phyloP scores from a whole-genome alignment of 495 filamentous ascomycete genomes.

The Aspergillus biplanus region DNA sequence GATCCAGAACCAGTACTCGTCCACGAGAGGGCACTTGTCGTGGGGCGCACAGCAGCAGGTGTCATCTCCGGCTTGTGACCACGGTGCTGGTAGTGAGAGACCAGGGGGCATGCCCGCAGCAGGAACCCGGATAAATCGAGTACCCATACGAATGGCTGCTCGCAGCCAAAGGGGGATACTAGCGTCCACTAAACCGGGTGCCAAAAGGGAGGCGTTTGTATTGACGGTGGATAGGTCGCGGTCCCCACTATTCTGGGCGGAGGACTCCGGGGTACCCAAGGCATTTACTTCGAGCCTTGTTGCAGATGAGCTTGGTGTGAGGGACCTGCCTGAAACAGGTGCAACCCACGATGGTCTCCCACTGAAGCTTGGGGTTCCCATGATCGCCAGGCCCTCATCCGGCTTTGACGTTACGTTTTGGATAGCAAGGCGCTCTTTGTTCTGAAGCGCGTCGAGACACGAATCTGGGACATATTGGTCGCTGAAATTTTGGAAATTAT shows the following conservation, averaged over 20 bases:
- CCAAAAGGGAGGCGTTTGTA: not conserved
- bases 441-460: not conserved
- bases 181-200: too few species aligned
- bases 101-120: not conserved
- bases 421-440: not conserved
- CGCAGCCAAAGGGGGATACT: not conserved
- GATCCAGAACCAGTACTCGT: not conserved
- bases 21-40: not conserved
- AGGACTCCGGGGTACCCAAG: too few species aligned
- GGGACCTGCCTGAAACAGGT: too few species aligned
- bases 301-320: too few species aligned
- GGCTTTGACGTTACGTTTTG: not conserved
- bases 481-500: not conserved
- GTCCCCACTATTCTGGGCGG: too few species aligned
- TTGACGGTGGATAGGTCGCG: not conserved
- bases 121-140: not conserved
- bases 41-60: not conserved
- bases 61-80: not conserved
- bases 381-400: not conserved
- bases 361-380: not conserved
- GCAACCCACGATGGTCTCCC: not conserved
- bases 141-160: not conserved
- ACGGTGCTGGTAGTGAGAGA: not conserved
- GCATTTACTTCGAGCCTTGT: too few species aligned
- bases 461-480: not conserved